A percentile compares a stretch with the other conserved stretches of the same genome.
Conservation (phyloP, 257 asterid genomes). For the Perilla frutescens region DNA sequence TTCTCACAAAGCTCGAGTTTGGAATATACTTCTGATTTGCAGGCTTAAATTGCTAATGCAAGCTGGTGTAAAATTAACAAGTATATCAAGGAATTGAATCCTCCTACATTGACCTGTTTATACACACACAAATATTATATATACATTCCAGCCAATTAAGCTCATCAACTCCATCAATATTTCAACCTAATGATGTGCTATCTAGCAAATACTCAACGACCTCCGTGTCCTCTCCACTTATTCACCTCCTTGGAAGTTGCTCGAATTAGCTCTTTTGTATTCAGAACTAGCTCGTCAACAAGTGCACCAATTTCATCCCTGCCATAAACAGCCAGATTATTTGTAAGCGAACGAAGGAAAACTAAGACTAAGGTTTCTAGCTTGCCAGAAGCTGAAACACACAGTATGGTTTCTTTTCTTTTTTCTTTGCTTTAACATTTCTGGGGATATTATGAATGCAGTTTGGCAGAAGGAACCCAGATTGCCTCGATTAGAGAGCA, state of each 20-base stretch:
- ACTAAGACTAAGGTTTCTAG: neutral
- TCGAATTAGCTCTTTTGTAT: slow-evolving; percentile 48
- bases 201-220: neutral
- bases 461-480: neutral
- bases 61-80: too few species aligned
- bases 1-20: too few species aligned
- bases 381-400: slow-evolving; percentile 14
- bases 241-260: slow-evolving; percentile 54
- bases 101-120: neutral
- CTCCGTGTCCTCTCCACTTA: slow-evolving; percentile 51
- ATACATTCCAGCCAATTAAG: neutral
- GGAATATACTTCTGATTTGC: too few species aligned
- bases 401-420: neutral
- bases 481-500: neutral
- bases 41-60: too few species aligned
- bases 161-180: neutral
- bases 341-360: neutral
- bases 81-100: neutral
- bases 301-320: slow-evolving; percentile 55
- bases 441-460: slow-evolving; percentile 8
- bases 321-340: slow-evolving; percentile 30
- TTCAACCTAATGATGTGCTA: neutral
- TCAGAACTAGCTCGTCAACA: slow-evolving; percentile 55
- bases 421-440: neutral
- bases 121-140: neutral